Evolutionary conservation across 129 eudicot species (phyloP), one percentile per base, ranked within the genome.

Genomic region (Flaveria robusta): DNA sequence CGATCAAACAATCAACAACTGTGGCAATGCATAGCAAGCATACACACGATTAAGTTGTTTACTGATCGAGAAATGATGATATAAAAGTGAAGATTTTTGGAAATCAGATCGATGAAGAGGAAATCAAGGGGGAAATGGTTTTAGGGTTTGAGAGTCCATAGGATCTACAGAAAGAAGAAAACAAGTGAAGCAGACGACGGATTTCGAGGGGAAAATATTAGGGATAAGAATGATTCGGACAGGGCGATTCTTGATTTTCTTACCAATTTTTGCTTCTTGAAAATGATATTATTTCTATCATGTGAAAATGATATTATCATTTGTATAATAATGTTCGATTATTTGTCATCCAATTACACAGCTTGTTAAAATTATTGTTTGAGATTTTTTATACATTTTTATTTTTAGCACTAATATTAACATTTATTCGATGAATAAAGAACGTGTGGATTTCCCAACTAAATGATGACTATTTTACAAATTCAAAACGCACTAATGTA

Each of bases 201-300:
- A 51, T 77, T 60, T 74, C 41, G 60, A 77, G 73, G 86, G 59
- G 64, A 13, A 80, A 80, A 73, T 73, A 23, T 79, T 72, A 74
- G 66, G 84, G 83, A 79, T 66, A 80, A 58, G 72, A 71, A 50
- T 63, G 71, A 49, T 75, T 41, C 27, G 75, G 74, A 81, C 70
- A 80, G 69, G n/a, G 60, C 23, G 70, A 46, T 70, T 78, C 70
- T 63, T 63, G 68, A 63, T 63, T 63, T 63, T 29, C 12, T 58
- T 78, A 46, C 75, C 75, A 56, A 56, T 12, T 50, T 63, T 75
- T 75, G 68, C 26, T 62, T 74, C 60, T 43, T 12, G 11, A 29
- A 16, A 51, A 50, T 71, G 27, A 14, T 24, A 59, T 10, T 24
- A 58, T 24, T 63, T 27, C 31, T 27, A 63, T 63, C 68, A 63